Base-by-base conservation (phyloP, 2,329 filamentous ascomycete species). In the Phialophora chinensis region DNA sequence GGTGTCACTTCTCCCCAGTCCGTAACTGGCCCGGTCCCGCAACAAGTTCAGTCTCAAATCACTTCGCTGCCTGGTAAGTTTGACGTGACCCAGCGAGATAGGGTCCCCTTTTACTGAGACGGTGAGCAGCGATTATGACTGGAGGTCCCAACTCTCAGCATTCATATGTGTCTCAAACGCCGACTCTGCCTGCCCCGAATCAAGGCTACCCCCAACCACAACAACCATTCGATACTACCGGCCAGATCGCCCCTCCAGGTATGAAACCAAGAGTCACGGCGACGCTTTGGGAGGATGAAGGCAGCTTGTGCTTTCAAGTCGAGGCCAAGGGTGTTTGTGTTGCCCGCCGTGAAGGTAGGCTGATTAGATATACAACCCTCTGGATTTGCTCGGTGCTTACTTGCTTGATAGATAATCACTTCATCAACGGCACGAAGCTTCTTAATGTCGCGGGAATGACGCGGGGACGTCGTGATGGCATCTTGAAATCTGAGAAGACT, bases 361-460 rank as follows among this genome's bases (percentile, higher is more conserved):
- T 29, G 50, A 62, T 25, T 55, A 2, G 8, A 47, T 23, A 27
- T 6, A 10, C 29, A 23, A 27, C 50, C 25, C 47, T 35, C 33
- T 12, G 8, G 12, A 42, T 2, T 38, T 23, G 42, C 14, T 54
- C 8, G 1, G 44, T 42, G 49, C 66, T 73, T 42, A 72, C 66
- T 12, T 62, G n/a, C 42, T 50, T 33, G 49, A 59, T 70, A 96
- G 94, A 97, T 74, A 98, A 97, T 79, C 92, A 97, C 81, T 97
- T 99, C 92, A 97, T 99, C 79, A 99, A 98, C 75, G 95, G 95
- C 20, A 99, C 95, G 0, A 99, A 98, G 79, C 84, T 99, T 65
- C 82, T 98, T 65, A 99, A 99, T 72, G 95, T 99, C 61, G 95
- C 95, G 59, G 94, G 95, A 12, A 99, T 99, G 95, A 99, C 95